A percentile compares a stretch with the other conserved stretches of the same genome.
Evolutionary conservation across 495 filamentous ascomycete genomes (phyloP).

Genomic region (Pyronema domesticum): DNA sequence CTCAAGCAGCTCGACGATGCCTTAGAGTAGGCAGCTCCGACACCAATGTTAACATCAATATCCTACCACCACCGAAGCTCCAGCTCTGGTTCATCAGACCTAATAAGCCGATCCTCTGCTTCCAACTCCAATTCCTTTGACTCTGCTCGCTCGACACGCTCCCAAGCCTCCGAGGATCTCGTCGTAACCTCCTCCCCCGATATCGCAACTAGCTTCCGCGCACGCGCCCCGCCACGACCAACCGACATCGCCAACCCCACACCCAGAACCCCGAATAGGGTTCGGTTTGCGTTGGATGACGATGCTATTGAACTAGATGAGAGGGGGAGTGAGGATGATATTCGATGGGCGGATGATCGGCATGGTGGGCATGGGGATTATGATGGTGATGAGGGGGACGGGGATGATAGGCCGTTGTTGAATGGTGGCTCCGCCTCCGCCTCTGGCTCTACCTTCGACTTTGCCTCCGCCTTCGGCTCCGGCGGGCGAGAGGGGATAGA

Average conservation of each 20-base stretch:
- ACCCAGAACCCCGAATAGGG: conserved; percentile 66
- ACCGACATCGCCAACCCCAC: conserved; percentile 5
- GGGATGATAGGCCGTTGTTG: conserved; percentile 65
- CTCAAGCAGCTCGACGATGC: conserved; percentile 6
- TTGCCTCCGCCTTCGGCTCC: too few species aligned
- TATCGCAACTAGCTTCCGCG: conserved; percentile 20
- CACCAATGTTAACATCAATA: not conserved
- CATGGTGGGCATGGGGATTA: conserved; percentile 28
- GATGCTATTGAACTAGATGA: conserved; percentile 26
- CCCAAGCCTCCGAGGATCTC: conserved; percentile 26
- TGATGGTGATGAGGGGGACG: conserved; percentile 33
- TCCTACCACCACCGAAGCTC: conserved; percentile 9
- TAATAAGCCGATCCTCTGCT: not conserved
- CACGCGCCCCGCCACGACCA: conserved; percentile 23
- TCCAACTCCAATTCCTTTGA: not conserved
- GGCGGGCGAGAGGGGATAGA: conserved; percentile 21
- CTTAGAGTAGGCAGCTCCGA: conserved; percentile 14
- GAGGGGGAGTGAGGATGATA: conserved; percentile 22
- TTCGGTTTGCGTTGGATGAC: conserved; percentile 66
- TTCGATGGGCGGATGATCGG: conserved; percentile 27
- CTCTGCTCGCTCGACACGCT: not conserved
- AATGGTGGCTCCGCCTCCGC: too few species aligned
- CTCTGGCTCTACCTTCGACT: too few species aligned
- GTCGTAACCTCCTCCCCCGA: conserved; percentile 27
- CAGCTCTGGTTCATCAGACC: not conserved